Evolutionary conservation across 768 basidiomycete genomes (phyloP).

Genomic region (Thelephora aurantiotincta): DNA sequence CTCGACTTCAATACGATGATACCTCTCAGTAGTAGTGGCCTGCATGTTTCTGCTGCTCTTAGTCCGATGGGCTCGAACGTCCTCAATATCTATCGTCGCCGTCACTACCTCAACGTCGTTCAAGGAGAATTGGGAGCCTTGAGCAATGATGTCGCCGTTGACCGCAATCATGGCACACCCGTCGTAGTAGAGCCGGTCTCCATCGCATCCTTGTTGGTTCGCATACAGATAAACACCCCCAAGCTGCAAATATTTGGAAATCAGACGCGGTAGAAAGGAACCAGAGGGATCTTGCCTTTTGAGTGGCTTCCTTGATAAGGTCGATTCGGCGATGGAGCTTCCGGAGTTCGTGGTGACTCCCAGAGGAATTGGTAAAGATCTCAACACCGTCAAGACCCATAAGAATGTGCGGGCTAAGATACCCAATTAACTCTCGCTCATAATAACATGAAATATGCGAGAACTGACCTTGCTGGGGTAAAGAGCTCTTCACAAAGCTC

Average conservation of each 20-base stretch:
- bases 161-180: slow-evolving; percentile 94
- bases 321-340: slow-evolving; percentile 87
- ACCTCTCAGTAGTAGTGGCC: slow-evolving; percentile 60
- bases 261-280: not conserved
- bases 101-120: slow-evolving; percentile 93
- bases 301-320: slow-evolving; percentile 91
- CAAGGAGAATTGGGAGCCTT: slow-evolving; percentile 94
- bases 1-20: slow-evolving; percentile 71
- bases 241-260: slow-evolving; percentile 32
- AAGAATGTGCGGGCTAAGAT: slow-evolving; percentile 75
- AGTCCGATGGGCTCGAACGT: slow-evolving; percentile 82
- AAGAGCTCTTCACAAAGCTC: slow-evolving; percentile 97
- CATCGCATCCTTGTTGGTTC: slow-evolving; percentile 98
- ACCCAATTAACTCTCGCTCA: not conserved
- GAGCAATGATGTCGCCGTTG: slow-evolving; percentile 85
- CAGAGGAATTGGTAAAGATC: slow-evolving; percentile 97
- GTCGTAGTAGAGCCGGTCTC: slow-evolving; percentile 95
- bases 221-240: slow-evolving; percentile 97
- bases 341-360: slow-evolving; percentile 96
- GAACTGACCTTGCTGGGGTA: slow-evolving; percentile 78
- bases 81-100: slow-evolving; percentile 94
- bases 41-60: slow-evolving; percentile 82
- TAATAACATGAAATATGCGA: not conserved
- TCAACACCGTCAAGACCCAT: slow-evolving; percentile 99
- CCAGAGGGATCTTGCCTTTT: slow-evolving; percentile 44